Percentiles rank a stretch among this genome's conserved stretches.
Conservation (phyloP, 805 yeast genomes). For the Starmera quercuum region DNA sequence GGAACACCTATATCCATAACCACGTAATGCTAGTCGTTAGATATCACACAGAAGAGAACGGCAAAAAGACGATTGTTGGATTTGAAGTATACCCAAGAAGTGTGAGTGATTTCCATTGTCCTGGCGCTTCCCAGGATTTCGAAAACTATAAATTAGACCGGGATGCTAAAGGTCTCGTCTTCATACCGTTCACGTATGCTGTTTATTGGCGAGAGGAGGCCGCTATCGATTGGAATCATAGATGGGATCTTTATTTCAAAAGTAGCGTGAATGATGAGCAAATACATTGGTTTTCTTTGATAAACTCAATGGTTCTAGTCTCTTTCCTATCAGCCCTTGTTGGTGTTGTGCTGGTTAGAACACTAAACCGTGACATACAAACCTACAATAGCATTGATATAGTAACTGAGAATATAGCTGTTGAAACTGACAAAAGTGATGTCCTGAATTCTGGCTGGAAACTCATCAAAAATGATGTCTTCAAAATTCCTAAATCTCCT, state of each 20-base stretch:
- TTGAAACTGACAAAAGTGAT: constrained; percentile 20
- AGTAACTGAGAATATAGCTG: constrained; percentile 14
- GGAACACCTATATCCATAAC: constrained; percentile 60
- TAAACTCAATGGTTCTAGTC: constrained; percentile 63
- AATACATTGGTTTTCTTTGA: constrained; percentile 72
- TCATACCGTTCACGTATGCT: constrained; percentile 74
- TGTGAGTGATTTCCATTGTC: constrained; percentile 60
- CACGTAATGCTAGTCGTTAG: constrained; percentile 78
- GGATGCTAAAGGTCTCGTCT: constrained; percentile 27
- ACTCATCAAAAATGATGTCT: constrained; percentile 44
- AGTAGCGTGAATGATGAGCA: constrained; percentile 41
- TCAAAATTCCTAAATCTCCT: constrained; percentile 41
- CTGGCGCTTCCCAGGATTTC: constrained; percentile 60
- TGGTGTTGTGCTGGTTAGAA: constrained; percentile 51
- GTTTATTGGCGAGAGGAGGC: constrained; percentile 84
- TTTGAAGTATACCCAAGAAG: constrained; percentile 87
- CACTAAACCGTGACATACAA: constrained; percentile 44
- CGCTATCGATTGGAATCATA: constrained; percentile 50
- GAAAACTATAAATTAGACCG: constrained; percentile 47
- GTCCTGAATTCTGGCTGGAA: constrained; percentile 41
- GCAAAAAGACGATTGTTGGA: constrained; percentile 63
- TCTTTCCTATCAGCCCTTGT: constrained; percentile 55
- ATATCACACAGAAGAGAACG: constrained; percentile 45
- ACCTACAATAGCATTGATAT: constrained; percentile 19
- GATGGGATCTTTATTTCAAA: constrained; percentile 70